Percentiles rank a stretch among this genome's conserved stretches.
Conservation (phyloP, 1,139 yeast genomes). For the Lodderomyces jiufengensis region DNA sequence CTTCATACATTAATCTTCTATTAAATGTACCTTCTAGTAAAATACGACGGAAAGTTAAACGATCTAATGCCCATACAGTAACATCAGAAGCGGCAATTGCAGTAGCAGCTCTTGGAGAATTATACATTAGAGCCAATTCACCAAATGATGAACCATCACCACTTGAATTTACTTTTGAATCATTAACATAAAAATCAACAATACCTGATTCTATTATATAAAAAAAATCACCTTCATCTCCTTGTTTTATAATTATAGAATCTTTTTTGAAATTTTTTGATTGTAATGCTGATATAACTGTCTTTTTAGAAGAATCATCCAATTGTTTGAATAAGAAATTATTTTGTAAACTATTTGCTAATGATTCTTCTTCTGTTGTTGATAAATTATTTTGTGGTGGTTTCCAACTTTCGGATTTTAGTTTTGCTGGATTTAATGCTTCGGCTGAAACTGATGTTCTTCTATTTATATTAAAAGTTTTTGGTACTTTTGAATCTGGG, state of each 20-base stretch:
- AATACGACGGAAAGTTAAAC: conserved; percentile 89
- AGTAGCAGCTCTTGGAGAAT: conserved; percentile 97
- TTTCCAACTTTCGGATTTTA: conserved; percentile 61
- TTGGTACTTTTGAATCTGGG: conserved; percentile 37
- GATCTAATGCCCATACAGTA: conserved; percentile 82
- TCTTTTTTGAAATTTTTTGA: conserved; percentile 62
- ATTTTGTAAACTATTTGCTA: conserved; percentile 67
- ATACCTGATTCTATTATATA: conserved; percentile 83
- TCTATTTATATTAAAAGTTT: conserved; percentile 72
- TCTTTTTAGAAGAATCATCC: conserved; percentile 66
- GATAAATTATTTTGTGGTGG: conserved; percentile 69
- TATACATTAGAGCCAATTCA: conserved; percentile 95
- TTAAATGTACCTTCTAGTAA: conserved; percentile 85
- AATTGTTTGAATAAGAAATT: conserved; percentile 82
- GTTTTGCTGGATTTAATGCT: conserved; percentile 57
- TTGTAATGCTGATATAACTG: conserved; percentile 78
- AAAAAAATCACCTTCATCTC: conserved; percentile 95
- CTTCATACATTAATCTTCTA: conserved; percentile 88
- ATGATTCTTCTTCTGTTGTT: conserved; percentile 60
- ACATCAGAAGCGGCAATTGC: conserved; percentile 72
- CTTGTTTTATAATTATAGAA: conserved; percentile 77
- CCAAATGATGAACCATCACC: conserved; percentile 92
- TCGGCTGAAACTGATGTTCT: conserved; percentile 89
- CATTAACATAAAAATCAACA: conserved; percentile 79
- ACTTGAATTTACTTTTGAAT: conserved; percentile 65